Conservation (phyloP, 352 stramenopile species). For the Phytopythium cucurbitacearum region DNA sequence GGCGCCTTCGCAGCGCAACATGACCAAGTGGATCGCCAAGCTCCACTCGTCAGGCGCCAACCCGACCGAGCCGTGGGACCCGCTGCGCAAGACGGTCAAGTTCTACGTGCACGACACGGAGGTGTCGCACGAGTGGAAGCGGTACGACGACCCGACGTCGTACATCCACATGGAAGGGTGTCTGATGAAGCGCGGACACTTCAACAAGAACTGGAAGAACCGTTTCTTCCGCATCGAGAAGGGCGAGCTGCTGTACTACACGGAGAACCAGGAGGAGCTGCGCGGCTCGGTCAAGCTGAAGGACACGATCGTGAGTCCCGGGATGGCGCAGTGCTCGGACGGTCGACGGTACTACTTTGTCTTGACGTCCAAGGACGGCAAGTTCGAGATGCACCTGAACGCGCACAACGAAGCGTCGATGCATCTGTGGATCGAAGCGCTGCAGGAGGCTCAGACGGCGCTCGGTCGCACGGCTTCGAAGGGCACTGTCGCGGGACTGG, state of each 20-base stretch:
- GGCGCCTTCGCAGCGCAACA: conserved; percentile 60
- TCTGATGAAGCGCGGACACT: conserved; percentile 74
- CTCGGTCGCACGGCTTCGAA: conserved; percentile 41
- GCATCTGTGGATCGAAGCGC: conserved; percentile 83
- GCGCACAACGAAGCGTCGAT: conserved; percentile 80
- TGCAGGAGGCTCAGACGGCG: conserved; percentile 72
- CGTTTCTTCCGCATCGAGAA: conserved; percentile 86
- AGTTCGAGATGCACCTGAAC: conserved; percentile 84
- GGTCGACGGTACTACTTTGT: conserved; percentile 85
- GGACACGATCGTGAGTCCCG: conserved; percentile 75
- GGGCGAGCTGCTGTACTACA: conserved; percentile 79
- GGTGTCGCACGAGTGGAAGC: conserved; percentile 78
- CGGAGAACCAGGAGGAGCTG: conserved; percentile 66
- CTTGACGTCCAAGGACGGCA: conserved; percentile 72
- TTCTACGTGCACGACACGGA: conserved; percentile 73
- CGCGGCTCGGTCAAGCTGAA: conserved; percentile 75
- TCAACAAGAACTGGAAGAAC: conserved; percentile 89
- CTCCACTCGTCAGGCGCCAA: conserved; percentile 68
- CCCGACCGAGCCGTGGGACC: conserved; percentile 68
- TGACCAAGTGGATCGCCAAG: conserved; percentile 82
- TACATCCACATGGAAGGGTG: conserved; percentile 87
- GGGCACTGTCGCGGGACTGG: conserved; percentile 55
- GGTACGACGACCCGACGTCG: conserved; percentile 80
- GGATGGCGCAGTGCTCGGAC: conserved; percentile 78
- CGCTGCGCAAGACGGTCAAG: conserved; percentile 76